Evolutionary conservation across 257 asterid species (phyloP).

Genomic region (Salvia miltiorrhiza): DNA sequence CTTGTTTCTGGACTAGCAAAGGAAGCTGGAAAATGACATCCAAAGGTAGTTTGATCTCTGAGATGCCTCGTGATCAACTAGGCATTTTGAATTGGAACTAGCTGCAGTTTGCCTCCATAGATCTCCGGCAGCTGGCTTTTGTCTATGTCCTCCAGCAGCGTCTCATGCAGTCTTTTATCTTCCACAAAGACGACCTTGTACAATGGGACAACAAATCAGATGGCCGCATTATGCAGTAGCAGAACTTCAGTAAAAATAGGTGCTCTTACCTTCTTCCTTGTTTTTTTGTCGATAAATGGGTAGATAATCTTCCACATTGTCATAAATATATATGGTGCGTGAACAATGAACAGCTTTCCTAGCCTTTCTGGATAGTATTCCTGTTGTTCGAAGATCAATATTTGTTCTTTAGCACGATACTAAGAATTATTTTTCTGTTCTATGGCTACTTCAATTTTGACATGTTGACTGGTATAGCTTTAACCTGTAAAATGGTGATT

Average conservation of each 20-base stretch:
- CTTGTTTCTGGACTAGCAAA: background rate
- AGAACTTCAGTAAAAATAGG: background rate
- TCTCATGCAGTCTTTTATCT: conserved; percentile 42
- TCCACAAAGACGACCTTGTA: conserved; percentile 66
- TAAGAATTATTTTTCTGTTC: background rate
- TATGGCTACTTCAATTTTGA: background rate
- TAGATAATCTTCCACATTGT: conserved; percentile 61
- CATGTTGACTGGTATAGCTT: background rate
- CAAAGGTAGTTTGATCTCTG: background rate
- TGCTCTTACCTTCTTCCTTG: conserved; percentile 62
- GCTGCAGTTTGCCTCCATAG: conserved; percentile 73
- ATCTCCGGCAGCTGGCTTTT: conserved; percentile 75
- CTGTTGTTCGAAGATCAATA: conserved; percentile 31
- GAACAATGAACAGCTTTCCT: conserved; percentile 47
- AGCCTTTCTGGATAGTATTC: conserved; percentile 93
- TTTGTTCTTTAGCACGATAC: background rate
- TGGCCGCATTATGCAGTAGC: background rate
- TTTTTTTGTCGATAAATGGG: conserved; percentile 76
- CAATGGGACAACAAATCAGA: background rate
- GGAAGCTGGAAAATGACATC: background rate
- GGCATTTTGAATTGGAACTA: conserved; percentile 65
- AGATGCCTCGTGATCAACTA: conserved; percentile 3
- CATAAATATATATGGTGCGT: conserved; percentile 63
- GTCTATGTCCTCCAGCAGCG: conserved; percentile 63
- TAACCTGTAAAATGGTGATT: conserved; percentile 64